Base-by-base conservation (phyloP, 1,139 yeast species). In the Kodamaea anthophila region DNA sequence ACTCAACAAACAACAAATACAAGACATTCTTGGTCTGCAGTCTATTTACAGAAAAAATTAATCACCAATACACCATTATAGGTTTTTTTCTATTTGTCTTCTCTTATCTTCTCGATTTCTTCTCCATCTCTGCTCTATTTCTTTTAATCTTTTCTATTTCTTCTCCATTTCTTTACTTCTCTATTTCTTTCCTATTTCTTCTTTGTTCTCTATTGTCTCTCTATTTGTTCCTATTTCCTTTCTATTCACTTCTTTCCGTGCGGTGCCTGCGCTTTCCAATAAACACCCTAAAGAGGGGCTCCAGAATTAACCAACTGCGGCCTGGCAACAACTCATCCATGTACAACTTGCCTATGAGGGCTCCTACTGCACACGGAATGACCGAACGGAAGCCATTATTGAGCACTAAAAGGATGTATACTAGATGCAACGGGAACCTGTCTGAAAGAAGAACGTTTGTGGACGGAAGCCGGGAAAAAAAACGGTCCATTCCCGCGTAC, bases 261-360 rank as follows among this genome's bases (percentile, higher is more conserved):
- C n/a, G n/a, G n/a, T n/a, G n/a, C n/a, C n/a, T n/a, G n/a, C n/a
- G n/a, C n/a, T n/a, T n/a, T n/a, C 42, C 42, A 1, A 51, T 40
- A 21, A 56, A 46, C 9, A 54, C 29, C 15, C 46, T 46, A 38
- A 52, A 60, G 9, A 54, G 16, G 3, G 37, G 25, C 8, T 35
- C 36, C 4, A 74, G 66, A 14, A 75, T 58, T n/a, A 74, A 42
- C 60, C 82, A 72, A 49, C 68, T 53, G 31, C 61, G 61, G 1
- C 84, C 83, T 4, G 86, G 85, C 11, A 82, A 51, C 7, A 81
- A 51, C 20, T 75, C 80, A 35, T 66, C 59, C 10, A 60, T 55
- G 34, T 77, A 59, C 25, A 79, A 51, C 29, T 65, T 67, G 4
- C 88, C 87, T n/a, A 80, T 48, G 3, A 70, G 35, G 47, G 80